Evolutionary conservation across 352 stramenopile genomes (phyloP).

Genomic region (Pythium brassicae): DNA sequence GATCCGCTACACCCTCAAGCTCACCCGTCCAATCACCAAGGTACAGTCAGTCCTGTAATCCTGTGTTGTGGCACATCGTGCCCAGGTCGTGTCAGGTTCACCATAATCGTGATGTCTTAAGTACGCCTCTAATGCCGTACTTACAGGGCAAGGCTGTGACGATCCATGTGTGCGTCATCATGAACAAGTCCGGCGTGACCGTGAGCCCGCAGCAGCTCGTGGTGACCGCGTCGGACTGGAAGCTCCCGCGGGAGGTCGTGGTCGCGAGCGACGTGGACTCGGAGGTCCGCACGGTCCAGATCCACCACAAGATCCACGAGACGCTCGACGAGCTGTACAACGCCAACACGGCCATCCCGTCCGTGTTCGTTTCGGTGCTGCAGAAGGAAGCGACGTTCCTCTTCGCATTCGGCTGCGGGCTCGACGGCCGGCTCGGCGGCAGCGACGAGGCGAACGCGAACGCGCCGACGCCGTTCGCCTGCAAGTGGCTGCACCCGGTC

Average conservation of each 20-base stretch:
- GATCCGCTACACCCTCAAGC: conserved; percentile 57
- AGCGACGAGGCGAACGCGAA: conserved; percentile 39
- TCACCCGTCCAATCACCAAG: conserved; percentile 41
- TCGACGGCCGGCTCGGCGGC: conserved; percentile 52
- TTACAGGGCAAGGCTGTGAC: conserved; percentile 43
- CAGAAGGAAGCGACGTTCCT: conserved; percentile 72
- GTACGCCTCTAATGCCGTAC: neutral
- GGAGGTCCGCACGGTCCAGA: conserved; percentile 59
- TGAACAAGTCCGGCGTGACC: conserved; percentile 57
- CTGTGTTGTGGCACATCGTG: neutral
- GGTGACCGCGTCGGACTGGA: conserved; percentile 51
- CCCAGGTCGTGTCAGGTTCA: too few species aligned
- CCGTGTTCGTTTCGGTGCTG: conserved; percentile 63
- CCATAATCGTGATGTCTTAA: too few species aligned
- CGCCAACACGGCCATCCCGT: conserved; percentile 39
- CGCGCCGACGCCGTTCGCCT: conserved; percentile 44
- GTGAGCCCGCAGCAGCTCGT: conserved; percentile 40
- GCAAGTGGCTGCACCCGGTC: conserved; percentile 65
- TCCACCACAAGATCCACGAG: conserved; percentile 68
- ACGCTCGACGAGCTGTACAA: conserved; percentile 49
- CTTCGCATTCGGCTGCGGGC: conserved; percentile 59
- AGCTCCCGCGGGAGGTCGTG: conserved; percentile 37
- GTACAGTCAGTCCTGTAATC: conserved; percentile 12
- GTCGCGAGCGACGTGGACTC: conserved; percentile 39
- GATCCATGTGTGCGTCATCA: conserved; percentile 58